A percentile compares a stretch with the other conserved stretches of the same genome.
These are phyloP conservation scores for Aspergillus aculeatinus DNA, from an alignment of 2,329 filamentous ascomycete genomes.

Conservation along the genomic window DNA sequence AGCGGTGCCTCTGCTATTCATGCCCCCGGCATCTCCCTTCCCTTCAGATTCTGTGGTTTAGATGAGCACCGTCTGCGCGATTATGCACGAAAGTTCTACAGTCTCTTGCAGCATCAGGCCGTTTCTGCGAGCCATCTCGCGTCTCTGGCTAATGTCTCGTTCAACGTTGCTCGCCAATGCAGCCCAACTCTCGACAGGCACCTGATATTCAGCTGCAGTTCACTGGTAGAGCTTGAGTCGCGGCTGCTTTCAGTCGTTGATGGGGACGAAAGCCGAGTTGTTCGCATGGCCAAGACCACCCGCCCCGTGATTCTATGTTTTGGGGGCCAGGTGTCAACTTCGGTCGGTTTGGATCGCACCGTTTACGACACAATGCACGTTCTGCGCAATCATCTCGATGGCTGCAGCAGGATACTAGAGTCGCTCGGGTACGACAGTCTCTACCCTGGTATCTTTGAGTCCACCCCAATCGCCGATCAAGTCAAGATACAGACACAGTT, in stretches of 20 bases:
- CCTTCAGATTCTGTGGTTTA: slow-evolving; percentile 16
- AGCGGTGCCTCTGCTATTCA: slow-evolving; percentile 6
- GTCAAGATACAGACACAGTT: slow-evolving; percentile 37
- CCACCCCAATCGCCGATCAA: slow-evolving; percentile 7
- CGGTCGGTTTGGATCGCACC: slow-evolving; percentile 22
- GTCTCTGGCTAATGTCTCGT: slow-evolving; percentile 18
- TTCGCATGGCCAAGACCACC: slow-evolving; percentile 1
- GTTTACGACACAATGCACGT: slow-evolving; percentile 27
- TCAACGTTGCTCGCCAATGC: slow-evolving; percentile 18
- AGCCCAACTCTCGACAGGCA: slow-evolving; percentile 17
- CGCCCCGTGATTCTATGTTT: slow-evolving; percentile 37
- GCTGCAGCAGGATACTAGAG: slow-evolving; percentile 32
- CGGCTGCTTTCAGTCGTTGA: slow-evolving; percentile 1
- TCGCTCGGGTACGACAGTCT: slow-evolving; percentile 24
- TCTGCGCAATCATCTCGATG: slow-evolving; percentile 34
- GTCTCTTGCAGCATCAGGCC: neutral
- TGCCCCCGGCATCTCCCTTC: slow-evolving; percentile 1
- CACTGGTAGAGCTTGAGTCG: slow-evolving; percentile 10
- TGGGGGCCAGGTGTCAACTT: slow-evolving; percentile 38
- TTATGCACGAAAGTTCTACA: slow-evolving; percentile 5
- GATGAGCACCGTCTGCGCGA: slow-evolving; percentile 15
- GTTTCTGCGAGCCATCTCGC: neutral
- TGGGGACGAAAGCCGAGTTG: slow-evolving; percentile 2
- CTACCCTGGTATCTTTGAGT: slow-evolving; percentile 31
- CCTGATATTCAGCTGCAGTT: slow-evolving; percentile 14